Evolutionary conservation across 805 yeast species (phyloP), one percentile per base, ranked within the genome.

Genomic region (Kodamaea lidongshanica): DNA sequence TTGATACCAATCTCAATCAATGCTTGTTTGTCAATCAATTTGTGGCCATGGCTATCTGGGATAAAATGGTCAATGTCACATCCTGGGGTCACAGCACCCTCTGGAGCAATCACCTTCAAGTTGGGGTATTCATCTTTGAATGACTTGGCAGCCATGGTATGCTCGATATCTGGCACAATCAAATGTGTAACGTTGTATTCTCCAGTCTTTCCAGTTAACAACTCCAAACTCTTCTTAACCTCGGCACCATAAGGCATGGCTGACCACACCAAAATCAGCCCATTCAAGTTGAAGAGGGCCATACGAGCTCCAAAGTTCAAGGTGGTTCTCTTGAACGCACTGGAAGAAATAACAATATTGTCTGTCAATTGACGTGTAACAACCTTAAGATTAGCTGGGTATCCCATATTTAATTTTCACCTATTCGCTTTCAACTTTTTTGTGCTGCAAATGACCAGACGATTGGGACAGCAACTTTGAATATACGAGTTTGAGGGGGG

Each of bases 121-220:
- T 58, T 44, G 3, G 84, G 82, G 46, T 57, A 66, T 32, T 54
- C 50, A 12, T 61, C 56, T 45, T 71, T 68, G 54, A 77, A 70
- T 9, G 70, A 66, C 15, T 52, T 45, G 8, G 77, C 72, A 3
- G 79, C 82, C 72, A 79, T 54, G 1, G 81, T 74, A 45, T 79
- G 87, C 39, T 75, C 81, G 18, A 40, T 45, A 44, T 79, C 83
- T 2, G 86, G 85, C 27, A 79, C 62, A 23, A 80, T 61, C 20
- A 76, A 56, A 38, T 74, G 69, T 2, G 67, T 49, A 23, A 76
- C 61, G 16, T 65, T 61, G 37, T 42, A 46, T 17, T 50, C 42
- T 1, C 59, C 50, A 3, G 53, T 49, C 12, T 54, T 55, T 4
- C 58, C 59, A 2, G 58, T 47, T 7, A 55, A 42, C 12, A 56